Percentiles rank a stretch among this genome's conserved stretches.
phyloP scores from a whole-genome alignment of 73 alveolate species.

The Stentor coeruleus region DNA sequence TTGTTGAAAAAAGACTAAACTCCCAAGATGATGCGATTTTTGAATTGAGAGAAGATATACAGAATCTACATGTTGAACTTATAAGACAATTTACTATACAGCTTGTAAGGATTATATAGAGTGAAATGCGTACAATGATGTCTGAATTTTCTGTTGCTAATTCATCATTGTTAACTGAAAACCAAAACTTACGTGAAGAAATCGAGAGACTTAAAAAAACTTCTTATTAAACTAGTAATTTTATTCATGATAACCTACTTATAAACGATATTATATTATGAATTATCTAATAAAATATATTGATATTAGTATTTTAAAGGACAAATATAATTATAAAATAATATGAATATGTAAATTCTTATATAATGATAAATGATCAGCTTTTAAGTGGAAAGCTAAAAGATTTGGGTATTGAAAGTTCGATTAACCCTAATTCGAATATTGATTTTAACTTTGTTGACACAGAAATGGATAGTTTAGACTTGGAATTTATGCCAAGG shows the following conservation, averaged over 20 bases:
- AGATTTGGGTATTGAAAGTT: too few species aligned
- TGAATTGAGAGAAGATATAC: conserved; percentile 19
- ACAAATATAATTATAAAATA: too few species aligned
- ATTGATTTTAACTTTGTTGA: background rate
- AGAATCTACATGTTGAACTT: conserved; percentile 44
- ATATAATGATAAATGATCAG: too few species aligned
- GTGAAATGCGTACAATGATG: background rate
- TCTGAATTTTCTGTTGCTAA: background rate
- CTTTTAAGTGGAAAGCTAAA: too few species aligned
- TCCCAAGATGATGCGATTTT: conserved; percentile 17
- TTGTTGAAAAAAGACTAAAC: conserved; percentile 19
- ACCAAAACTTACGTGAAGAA: conserved; percentile 8
- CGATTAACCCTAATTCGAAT: background rate
- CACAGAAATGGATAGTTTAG: background rate
- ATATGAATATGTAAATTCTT: too few species aligned
- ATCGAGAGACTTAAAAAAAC: conserved; percentile 2
- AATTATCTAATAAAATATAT: too few species aligned
- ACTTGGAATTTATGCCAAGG: background rate
- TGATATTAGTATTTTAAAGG: too few species aligned
- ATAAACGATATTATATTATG: too few species aligned
- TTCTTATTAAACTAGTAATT: too few species aligned
- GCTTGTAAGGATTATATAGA: conserved; percentile 32
- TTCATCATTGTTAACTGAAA: background rate
- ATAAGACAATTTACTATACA: conserved; percentile 44
- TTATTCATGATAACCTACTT: too few species aligned